phyloP scores from a whole-genome alignment of 345 rosid species.

The Eucalyptus polyanthemos region DNA sequence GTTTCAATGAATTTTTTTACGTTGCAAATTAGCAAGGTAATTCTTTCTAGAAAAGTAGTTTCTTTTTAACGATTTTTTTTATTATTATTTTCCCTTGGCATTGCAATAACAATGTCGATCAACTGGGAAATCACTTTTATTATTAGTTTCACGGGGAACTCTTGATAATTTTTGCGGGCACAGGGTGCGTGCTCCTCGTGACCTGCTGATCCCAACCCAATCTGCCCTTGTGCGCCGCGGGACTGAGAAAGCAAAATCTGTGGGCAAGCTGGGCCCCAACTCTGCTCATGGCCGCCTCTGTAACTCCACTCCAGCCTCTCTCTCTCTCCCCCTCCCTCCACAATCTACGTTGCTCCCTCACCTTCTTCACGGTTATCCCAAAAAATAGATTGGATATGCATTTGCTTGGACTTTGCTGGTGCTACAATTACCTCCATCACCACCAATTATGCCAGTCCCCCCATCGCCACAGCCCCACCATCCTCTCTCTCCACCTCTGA shows the following conservation, averaged over 20 bases:
- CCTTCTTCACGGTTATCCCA: not conserved
- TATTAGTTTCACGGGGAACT: not conserved
- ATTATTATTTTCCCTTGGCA: not conserved
- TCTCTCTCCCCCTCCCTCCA: not conserved
- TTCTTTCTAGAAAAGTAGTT: not conserved
- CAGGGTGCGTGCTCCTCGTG: not conserved
- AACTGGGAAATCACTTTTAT: not conserved
- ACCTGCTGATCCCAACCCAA: not conserved
- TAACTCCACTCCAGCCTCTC: not conserved
- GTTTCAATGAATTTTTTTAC: not conserved
- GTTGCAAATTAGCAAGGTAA: not conserved
- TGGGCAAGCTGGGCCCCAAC: not conserved
- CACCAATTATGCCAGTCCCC: not conserved
- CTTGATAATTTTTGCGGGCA: not conserved
- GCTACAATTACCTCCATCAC: not conserved
- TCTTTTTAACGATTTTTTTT: not conserved
- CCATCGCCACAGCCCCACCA: not conserved
- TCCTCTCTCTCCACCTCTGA: not conserved
- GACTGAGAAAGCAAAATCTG: not conserved
- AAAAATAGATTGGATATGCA: not conserved
- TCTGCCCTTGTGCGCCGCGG: not conserved
- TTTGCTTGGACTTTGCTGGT: not conserved
- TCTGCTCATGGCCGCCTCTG: not conserved
- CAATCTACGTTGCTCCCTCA: not conserved
- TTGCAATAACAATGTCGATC: not conserved